Base-by-base conservation (phyloP, 2,329 filamentous ascomycete genomes). In the Trichoderma koningii region DNA sequence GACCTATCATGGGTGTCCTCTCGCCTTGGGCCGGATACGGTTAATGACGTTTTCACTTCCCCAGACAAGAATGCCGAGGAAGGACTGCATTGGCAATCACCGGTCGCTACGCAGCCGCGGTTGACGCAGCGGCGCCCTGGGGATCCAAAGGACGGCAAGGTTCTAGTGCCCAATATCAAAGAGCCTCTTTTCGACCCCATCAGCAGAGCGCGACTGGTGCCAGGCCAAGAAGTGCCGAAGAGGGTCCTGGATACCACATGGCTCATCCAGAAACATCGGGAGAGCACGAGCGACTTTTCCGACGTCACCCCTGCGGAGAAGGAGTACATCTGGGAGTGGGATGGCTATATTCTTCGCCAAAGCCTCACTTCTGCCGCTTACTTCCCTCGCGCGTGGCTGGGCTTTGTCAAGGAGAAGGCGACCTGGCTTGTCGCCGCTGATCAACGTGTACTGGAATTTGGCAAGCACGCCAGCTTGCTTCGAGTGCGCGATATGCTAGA, bases 311-410 rank as follows among this genome's bases (percentile, higher is more conserved):
- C 76, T 3, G 76, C 79, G 17, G 85, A 87, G 70, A 85, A 83
- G 71, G 84, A 86, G 67, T 87, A 83, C 65, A 83, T 87, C 63
- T 78, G 80, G 69, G 81, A 83, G 67, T 87, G 85, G 85, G 84
- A 87, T 66, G 77, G 80, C 1, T 86, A 83, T 68, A 81, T 85
- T 53, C 78, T 84, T 9, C 76, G 76, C 51, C 79, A 82, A 68
- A 81, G 79, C 62, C 74, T 86, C 53, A 83, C 81, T 5, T 82
- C 83, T 5, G 79, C 80, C 34, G 80, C 81, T 3, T 85, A 83
- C 69, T 77, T 87, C 14, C 79, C 83, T 12, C 78, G 79, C 3
- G 78, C 80, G 19, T 85, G 85, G 76, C 71, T 84, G 48, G 77
- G 76, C 26, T 87, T 87, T 70, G 75, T 84, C 45, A 74, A 77